phyloP scores from a whole-genome alignment of 2,329 filamentous ascomycete species.

The Talaromyces sp. region DNA sequence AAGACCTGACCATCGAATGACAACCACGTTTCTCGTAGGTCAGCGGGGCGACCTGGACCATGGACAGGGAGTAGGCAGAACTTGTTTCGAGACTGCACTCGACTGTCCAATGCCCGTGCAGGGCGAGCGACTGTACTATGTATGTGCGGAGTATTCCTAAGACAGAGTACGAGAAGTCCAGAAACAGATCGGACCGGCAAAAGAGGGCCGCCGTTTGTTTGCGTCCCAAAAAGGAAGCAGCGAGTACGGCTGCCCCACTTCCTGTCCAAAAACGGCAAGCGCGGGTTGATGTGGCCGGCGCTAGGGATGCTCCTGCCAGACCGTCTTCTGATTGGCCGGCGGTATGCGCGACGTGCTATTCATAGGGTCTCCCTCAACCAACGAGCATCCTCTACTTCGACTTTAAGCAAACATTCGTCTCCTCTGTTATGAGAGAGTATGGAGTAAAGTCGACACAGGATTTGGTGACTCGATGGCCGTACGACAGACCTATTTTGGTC shows the following conservation, averaged over 20 bases:
- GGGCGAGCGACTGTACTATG: background rate
- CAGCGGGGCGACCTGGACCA: background rate
- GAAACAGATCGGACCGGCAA: background rate
- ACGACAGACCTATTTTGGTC: background rate
- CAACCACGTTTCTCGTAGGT: constrained; percentile 1
- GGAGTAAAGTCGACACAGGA: no score
- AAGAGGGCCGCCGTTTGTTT: background rate
- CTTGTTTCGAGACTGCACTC: background rate
- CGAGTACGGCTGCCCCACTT: background rate
- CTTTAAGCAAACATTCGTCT: background rate
- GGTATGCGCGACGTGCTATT: background rate
- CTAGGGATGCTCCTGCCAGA: background rate
- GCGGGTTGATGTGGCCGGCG: background rate
- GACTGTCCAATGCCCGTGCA: background rate
- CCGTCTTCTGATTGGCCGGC: background rate
- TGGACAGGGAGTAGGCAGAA: background rate
- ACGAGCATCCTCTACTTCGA: background rate
- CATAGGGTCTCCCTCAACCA: background rate
- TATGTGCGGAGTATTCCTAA: background rate
- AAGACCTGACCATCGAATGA: constrained; percentile 7
- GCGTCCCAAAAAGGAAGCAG: background rate
- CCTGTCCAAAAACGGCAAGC: background rate
- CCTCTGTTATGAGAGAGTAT: no score
- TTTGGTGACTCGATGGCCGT: background rate
- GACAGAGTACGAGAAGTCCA: no score